Base-by-base conservation (phyloP, 345 rosid genomes). In the Melaleuca alternifolia region DNA sequence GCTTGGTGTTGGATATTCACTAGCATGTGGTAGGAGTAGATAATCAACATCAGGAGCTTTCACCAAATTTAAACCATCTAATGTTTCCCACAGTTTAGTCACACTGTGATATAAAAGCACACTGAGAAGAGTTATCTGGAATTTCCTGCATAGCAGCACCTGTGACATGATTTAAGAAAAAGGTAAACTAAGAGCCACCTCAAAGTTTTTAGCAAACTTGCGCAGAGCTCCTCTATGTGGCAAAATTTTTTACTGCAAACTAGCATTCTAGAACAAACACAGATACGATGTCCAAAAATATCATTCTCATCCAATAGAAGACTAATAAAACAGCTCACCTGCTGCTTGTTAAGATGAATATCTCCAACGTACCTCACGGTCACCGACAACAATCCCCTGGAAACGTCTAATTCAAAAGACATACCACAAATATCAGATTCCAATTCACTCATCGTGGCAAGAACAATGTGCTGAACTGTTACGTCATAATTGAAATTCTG, bases 131-230 rank as follows among this genome's bases (percentile, higher is more conserved):
- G 92, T 91, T 61, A 89, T 84, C 84, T 94, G 96, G 88, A 97
- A 97, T 91, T 85, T 92, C 92, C 92, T 93, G 90, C 98, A 94
- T 85, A 87, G 10, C 87, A 87, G 82, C 57, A 94, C 95, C 99
- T 97, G 93, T 53, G 23, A 89, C 86, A 88, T 53, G 79, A 84
- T 30, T 16, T 11, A 41, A 44, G 86, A 65, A 86, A 84, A 24
- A 61, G 51, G 52, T 54, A 44, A 83, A n/a, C 7, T 51, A 83
- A 51, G 54, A 46, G 57, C 57, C 52, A 83, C 54, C 37, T 83
- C 84, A 9, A 48, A 41, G 50, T 46, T 28, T 51, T 15, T 21
- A 7, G 79, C 33, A 46, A 65, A 65, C 77, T 30, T 16, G 5
- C 46, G 18, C 46, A 65, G 79, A 65, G 46, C 79, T 65, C 44